Evolutionary conservation across 1,284 basidiomycete genomes (phyloP).

Genomic region (Entoloma clypeatum): DNA sequence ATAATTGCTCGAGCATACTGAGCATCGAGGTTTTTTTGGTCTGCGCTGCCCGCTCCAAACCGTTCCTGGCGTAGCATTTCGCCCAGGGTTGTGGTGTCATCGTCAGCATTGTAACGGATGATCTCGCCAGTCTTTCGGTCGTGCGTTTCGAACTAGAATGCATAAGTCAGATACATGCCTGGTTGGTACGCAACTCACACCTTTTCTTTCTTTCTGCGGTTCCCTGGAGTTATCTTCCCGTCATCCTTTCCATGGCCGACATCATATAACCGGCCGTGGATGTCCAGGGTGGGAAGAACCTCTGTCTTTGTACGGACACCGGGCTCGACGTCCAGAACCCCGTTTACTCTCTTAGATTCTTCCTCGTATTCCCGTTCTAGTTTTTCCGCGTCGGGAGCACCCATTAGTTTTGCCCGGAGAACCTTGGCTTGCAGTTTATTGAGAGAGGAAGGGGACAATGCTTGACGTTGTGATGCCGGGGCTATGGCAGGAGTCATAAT

Average conservation of each 20-base stretch:
- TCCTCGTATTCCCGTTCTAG: constrained; percentile 85
- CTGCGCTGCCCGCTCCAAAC: constrained; percentile 82
- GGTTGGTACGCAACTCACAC: constrained; percentile 32
- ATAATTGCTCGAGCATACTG: constrained; percentile 88
- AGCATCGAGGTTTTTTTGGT: constrained; percentile 89
- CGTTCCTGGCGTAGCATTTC: constrained; percentile 93
- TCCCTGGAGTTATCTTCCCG: constrained; percentile 50
- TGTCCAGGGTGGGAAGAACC: constrained; percentile 89
- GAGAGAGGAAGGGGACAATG: constrained; percentile 71
- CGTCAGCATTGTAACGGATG: constrained; percentile 83
- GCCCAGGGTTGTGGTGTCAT: constrained; percentile 80
- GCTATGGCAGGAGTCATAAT: constrained; percentile 72
- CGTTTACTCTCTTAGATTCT: constrained; percentile 51
- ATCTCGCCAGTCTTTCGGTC: constrained; percentile 87
- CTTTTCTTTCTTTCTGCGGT: constrained; percentile 75
- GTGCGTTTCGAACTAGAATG: constrained; percentile 73
- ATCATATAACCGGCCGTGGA: constrained; percentile 84
- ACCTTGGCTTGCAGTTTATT: constrained; percentile 95
- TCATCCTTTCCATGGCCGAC: constrained; percentile 72
- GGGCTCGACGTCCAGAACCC: constrained; percentile 37
- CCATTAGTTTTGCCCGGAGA: constrained; percentile 85
- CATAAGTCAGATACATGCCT: constrained; percentile 5
- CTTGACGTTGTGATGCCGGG: constrained; percentile 37
- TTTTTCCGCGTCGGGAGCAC: constrained; percentile 63
- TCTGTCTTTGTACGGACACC: constrained; percentile 63